Percentiles rank a stretch among this genome's conserved stretches.
These are phyloP conservation scores for Linderniella brevidens DNA, from an alignment of 257 asterid genomes.

Conservation along the genomic window DNA sequence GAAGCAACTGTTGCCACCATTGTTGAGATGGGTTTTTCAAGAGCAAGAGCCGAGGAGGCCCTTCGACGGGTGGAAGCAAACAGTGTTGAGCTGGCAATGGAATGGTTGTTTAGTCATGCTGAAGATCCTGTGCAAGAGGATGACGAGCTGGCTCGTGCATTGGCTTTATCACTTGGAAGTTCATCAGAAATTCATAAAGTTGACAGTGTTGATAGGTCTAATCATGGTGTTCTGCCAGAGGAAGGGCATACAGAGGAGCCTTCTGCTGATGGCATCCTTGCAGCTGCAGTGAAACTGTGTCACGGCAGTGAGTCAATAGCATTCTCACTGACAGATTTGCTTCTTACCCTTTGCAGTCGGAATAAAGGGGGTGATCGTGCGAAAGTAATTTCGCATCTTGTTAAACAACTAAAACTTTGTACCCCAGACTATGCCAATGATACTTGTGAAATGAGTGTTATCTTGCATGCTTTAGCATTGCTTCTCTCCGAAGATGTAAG, in stretches of 20 bases:
- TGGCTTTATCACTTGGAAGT: slow-evolving; percentile 87
- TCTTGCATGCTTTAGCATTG: slow-evolving; percentile 74
- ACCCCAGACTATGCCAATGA: slow-evolving; percentile 61
- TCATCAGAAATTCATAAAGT: slow-evolving; percentile 72
- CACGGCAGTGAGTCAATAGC: slow-evolving; percentile 64
- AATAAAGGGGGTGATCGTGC: slow-evolving; percentile 71
- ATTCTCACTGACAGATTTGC: slow-evolving; percentile 70
- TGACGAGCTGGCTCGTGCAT: slow-evolving; percentile 96
- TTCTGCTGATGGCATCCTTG: slow-evolving; percentile 61
- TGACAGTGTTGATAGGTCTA: slow-evolving; percentile 48
- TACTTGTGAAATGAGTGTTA: slow-evolving; percentile 51
- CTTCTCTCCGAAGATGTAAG: slow-evolving; percentile 78
- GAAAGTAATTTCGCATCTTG: slow-evolving; percentile 57
- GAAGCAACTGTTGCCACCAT: slow-evolving; percentile 83
- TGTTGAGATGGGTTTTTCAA: slow-evolving; percentile 95
- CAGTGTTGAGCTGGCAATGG: slow-evolving; percentile 99
- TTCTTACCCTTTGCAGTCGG: slow-evolving; percentile 64
- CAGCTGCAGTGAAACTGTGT: slow-evolving; percentile 67
- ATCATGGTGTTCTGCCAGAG: slow-evolving; percentile 37
- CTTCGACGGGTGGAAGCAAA: slow-evolving; percentile 82
- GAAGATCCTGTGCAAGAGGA: slow-evolving; percentile 97
- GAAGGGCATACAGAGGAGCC: slow-evolving; percentile 58
- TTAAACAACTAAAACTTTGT: slow-evolving; percentile 69
- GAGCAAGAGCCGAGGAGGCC: slow-evolving; percentile 96
- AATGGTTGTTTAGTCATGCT: slow-evolving; percentile 84